Conservation (phyloP, 495 filamentous ascomycete species). For the Aspergillus sclerotioniger region DNA sequence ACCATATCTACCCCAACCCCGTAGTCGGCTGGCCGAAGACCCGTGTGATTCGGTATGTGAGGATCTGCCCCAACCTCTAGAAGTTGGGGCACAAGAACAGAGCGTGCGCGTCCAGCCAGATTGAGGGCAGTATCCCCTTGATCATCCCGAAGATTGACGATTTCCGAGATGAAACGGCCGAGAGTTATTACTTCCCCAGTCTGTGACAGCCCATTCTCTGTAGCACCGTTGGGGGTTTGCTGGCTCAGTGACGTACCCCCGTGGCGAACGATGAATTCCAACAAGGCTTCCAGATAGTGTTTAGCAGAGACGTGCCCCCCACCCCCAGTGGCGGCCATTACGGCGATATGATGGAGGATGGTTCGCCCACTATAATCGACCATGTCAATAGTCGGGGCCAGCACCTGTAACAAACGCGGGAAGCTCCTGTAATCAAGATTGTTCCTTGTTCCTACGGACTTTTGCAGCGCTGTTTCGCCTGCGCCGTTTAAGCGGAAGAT, state of each 20-base stretch:
- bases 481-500: constrained; percentile 82
- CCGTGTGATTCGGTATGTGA: constrained; percentile 81
- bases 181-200: constrained; percentile 67
- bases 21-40: constrained; percentile 84
- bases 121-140: constrained; percentile 93
- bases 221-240: constrained; percentile 31
- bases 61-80: constrained; percentile 91
- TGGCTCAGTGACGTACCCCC: constrained; percentile 65
- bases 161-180: constrained; percentile 88
- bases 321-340: constrained; percentile 90
- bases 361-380: constrained; percentile 85
- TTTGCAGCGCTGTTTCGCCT: constrained; percentile 89
- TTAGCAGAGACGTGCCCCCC: constrained; percentile 73
- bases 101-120: constrained; percentile 86
- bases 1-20: constrained; percentile 76
- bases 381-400: constrained; percentile 88
- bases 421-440: constrained; percentile 80
- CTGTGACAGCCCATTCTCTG: constrained; percentile 26
- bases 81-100: constrained; percentile 89
- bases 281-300: constrained; percentile 88
- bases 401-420: constrained; percentile 79
- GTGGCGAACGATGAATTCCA: constrained; percentile 90
- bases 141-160: constrained; percentile 90
- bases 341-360: constrained; percentile 91
- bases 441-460: constrained; percentile 83